These are phyloP conservation scores for Hypocrella siamensis DNA, from an alignment of 2,329 filamentous ascomycete genomes.

Conservation along the genomic window DNA sequence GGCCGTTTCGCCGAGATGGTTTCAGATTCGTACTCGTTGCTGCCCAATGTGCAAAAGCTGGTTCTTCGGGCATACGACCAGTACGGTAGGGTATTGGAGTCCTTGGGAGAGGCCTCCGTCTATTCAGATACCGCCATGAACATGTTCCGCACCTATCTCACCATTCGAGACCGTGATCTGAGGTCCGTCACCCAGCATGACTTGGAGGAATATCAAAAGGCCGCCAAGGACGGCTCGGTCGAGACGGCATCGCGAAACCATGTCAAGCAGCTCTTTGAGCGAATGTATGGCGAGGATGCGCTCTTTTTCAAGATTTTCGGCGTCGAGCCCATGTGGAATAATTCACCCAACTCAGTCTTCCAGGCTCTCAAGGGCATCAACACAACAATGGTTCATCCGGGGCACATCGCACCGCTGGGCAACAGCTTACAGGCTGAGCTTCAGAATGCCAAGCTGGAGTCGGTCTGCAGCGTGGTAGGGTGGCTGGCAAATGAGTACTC, in stretches of 20 bases:
- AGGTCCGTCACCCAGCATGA: constrained; percentile 37
- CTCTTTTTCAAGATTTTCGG: constrained; percentile 40
- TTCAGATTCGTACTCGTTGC: constrained; percentile 36
- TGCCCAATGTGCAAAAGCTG: constrained; percentile 39
- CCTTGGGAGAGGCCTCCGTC: constrained; percentile 29
- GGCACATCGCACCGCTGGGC: constrained; percentile 37
- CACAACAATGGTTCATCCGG: constrained; percentile 34
- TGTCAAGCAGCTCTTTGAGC: constrained; percentile 44
- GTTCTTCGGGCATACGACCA: constrained; percentile 35
- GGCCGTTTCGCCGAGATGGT: constrained; percentile 44
- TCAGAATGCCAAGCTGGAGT: constrained; percentile 29
- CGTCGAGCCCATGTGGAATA: constrained; percentile 37
- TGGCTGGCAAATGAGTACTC: constrained; percentile 45
- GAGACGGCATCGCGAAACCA: constrained; percentile 42
- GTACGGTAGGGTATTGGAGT: constrained; percentile 27
- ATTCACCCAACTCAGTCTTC: constrained; percentile 33
- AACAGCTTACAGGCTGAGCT: constrained; percentile 32
- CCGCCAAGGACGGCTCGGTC: constrained; percentile 29
- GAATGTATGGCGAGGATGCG: constrained; percentile 36
- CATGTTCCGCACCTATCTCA: constrained; percentile 37
- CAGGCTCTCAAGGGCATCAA: constrained; percentile 31
- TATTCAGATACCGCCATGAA: constrained; percentile 38
- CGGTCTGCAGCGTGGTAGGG: constrained; percentile 37
- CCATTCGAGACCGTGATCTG: constrained; percentile 36
- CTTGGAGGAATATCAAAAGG: constrained; percentile 35